A percentile compares a stretch with the other conserved stretches of the same genome.
These are phyloP conservation scores for Nelumbo lutea DNA, from an alignment of 164 flowering plant species.

Conservation along the genomic window DNA sequence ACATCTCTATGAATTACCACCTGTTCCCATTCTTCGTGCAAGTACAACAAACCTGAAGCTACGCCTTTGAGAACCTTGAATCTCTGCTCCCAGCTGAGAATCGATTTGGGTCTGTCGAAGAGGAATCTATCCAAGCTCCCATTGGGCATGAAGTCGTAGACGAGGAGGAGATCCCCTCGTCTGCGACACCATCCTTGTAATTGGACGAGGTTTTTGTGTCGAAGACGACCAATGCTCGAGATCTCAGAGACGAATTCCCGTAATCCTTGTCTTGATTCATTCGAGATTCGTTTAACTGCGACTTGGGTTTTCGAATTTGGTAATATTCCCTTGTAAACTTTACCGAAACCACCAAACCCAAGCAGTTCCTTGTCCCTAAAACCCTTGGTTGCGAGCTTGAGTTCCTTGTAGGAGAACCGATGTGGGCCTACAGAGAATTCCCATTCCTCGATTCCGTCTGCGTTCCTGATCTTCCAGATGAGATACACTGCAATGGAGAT, in stretches of 20 bases:
- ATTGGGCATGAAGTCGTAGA: conserved; percentile 34
- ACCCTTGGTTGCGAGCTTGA: neutral
- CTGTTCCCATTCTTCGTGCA: conserved; percentile 34
- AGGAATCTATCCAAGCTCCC: conserved; percentile 30
- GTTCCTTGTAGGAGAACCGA: neutral
- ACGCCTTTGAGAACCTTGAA: conserved; percentile 30
- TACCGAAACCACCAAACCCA: neutral
- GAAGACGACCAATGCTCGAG: neutral
- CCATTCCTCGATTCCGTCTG: neutral
- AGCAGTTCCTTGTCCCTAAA: too few species aligned
- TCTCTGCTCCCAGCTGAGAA: conserved; percentile 10
- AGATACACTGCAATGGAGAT: too few species aligned
- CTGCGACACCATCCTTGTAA: too few species aligned
- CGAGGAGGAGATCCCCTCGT: conserved; percentile 24
- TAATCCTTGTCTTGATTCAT: neutral
- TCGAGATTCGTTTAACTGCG: neutral
- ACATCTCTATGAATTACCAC: conserved; percentile 34
- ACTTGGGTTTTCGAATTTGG: too few species aligned
- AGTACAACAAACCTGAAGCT: conserved; percentile 24
- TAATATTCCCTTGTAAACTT: neutral
- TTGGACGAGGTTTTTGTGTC: too few species aligned
- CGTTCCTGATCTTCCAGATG: too few species aligned
- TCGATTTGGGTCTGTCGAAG: neutral
- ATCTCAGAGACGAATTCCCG: too few species aligned
- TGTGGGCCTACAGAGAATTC: neutral